Evolutionary conservation across 768 basidiomycete genomes (phyloP).

Genomic region (Dioszegia hungarica): DNA sequence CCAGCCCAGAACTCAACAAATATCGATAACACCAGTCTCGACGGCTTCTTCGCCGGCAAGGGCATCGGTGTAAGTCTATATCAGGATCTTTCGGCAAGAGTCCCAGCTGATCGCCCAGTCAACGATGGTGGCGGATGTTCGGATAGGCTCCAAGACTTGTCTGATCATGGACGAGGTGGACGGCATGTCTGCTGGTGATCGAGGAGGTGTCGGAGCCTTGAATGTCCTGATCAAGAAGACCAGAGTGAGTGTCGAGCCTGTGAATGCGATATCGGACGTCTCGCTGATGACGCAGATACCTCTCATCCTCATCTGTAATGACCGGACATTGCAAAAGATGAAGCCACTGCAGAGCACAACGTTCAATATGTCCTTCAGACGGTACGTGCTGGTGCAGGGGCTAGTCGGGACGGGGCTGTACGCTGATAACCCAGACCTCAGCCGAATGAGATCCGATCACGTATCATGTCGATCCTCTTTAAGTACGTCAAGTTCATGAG

Average conservation of each 20-base stretch:
- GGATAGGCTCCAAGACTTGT: conserved; percentile 72
- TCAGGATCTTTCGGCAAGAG: background rate
- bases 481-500: conserved; percentile 58
- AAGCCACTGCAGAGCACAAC: conserved; percentile 74
- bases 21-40: conserved; percentile 78
- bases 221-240: conserved; percentile 89
- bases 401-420: conserved; percentile 12
- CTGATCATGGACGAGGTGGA: conserved; percentile 99
- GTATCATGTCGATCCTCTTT: conserved; percentile 80
- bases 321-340: conserved; percentile 77
- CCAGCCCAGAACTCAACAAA: conserved; percentile 71
- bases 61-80: conserved; percentile 33
- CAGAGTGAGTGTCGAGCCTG: conserved; percentile 55
- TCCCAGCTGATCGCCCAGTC: conserved; percentile 6
- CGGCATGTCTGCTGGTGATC: conserved; percentile 96
- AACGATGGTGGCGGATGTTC: conserved; percentile 65
- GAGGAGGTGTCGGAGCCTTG: conserved; percentile 91
- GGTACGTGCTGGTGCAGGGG: conserved; percentile 54
- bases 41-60: conserved; percentile 59
- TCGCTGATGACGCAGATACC: conserved; percentile 61
- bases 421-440: conserved; percentile 60
- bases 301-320: conserved; percentile 96
- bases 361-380: conserved; percentile 69
- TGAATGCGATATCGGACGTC: background rate
- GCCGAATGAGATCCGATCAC: conserved; percentile 68